A percentile compares a stretch with the other conserved stretches of the same genome.
phyloP scores from a whole-genome alignment of 345 rosid genomes.

The Stellera chamaejasme region DNA sequence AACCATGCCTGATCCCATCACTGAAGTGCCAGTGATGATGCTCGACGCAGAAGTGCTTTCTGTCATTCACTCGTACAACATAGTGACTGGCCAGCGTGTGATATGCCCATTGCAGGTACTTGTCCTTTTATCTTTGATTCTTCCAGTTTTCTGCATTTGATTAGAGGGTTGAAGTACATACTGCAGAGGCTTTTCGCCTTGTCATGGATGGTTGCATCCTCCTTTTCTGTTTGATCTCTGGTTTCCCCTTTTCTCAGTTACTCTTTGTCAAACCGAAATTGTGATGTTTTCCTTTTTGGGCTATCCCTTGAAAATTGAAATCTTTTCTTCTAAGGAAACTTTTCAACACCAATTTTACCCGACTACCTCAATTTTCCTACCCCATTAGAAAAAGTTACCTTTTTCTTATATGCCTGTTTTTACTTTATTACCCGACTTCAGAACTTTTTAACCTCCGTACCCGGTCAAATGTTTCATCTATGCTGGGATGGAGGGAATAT shows the following conservation, averaged over 20 bases:
- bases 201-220: too few relatives aligned
- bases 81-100: slow-evolving; percentile 26
- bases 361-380: too few relatives aligned
- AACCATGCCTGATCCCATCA: slow-evolving; percentile 49
- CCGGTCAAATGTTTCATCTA: too few relatives aligned
- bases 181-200: too few relatives aligned
- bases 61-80: slow-evolving; percentile 43
- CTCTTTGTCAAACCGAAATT: background rate
- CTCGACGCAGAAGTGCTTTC: slow-evolving; percentile 62
- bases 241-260: slow-evolving; percentile 1
- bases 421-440: too few relatives aligned
- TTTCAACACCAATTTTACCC: background rate
- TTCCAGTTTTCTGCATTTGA: slow-evolving; percentile 1
- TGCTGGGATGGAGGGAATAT: too few relatives aligned
- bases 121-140: slow-evolving; percentile 12
- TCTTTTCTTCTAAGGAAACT: too few relatives aligned
- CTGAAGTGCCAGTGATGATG: slow-evolving; percentile 31
- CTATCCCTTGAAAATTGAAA: too few relatives aligned
- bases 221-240: background rate
- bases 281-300: too few relatives aligned
- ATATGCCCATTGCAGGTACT: slow-evolving; percentile 69
- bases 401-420: too few relatives aligned
- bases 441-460: too few relatives aligned
- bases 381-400: background rate
- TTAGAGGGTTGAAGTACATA: too few relatives aligned